Percentiles rank a stretch among this genome's conserved stretches.
Evolutionary conservation across 371 early-diverging fungal species (phyloP).

Genomic region (Mycotypha africana): DNA sequence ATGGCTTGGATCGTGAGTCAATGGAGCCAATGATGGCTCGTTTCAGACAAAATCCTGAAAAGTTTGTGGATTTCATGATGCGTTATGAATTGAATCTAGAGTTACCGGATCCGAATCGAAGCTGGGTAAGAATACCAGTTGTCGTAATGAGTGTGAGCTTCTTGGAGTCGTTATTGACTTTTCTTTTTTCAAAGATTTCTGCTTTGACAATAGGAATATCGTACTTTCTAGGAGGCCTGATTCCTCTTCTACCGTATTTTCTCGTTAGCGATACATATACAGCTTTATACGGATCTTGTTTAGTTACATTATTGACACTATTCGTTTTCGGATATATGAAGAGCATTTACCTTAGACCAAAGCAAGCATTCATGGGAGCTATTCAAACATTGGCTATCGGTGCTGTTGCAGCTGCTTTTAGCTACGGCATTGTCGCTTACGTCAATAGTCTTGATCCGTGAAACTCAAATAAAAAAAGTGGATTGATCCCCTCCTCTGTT

Average conservation of each 20-base stretch:
- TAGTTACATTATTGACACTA: constrained; percentile 54
- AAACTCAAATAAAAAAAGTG: no score
- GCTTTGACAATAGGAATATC: constrained; percentile 66
- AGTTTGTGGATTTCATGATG: constrained; percentile 76
- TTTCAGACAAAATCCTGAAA: constrained; percentile 49
- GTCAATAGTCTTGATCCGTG: no score
- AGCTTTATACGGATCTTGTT: constrained; percentile 50
- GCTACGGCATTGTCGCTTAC: constrained; percentile 39
- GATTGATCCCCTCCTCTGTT: no score
- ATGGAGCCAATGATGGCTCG: constrained; percentile 54
- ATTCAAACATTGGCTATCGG: constrained; percentile 60
- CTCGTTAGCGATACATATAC: constrained; percentile 31
- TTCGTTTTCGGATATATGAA: constrained; percentile 66
- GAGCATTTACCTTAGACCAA: constrained; percentile 49
- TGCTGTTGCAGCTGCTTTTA: constrained; percentile 55
- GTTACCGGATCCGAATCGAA: constrained; percentile 53
- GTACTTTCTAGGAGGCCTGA: constrained; percentile 59
- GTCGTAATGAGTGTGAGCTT: no score
- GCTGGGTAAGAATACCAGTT: constrained; percentile 61
- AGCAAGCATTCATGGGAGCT: constrained; percentile 41
- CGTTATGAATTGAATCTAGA: constrained; percentile 66
- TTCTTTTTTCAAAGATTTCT: constrained; percentile 30
- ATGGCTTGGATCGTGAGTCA: constrained; percentile 50
- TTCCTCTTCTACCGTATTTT: constrained; percentile 66
- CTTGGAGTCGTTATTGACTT: no score